These are phyloP conservation scores for Erythrobasidium yunnanense DNA, from an alignment of 768 basidiomycete species.

Conservation along the genomic window DNA sequence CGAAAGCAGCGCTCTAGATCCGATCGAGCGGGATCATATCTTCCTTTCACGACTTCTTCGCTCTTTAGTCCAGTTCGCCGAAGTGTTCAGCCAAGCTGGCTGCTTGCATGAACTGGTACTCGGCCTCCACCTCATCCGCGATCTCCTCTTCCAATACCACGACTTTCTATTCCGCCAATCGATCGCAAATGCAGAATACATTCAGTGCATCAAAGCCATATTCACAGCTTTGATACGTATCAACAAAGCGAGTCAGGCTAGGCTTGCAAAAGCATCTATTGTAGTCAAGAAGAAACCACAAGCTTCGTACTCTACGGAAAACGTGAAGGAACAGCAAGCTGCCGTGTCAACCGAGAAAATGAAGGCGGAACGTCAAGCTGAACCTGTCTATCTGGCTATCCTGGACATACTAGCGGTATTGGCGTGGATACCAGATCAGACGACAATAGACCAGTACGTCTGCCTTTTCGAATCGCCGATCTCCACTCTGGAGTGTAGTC, in stretches of 20 bases:
- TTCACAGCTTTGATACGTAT: background rate
- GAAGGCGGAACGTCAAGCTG: background rate
- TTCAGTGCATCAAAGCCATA: background rate
- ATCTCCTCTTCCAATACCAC: background rate
- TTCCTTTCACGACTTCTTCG: background rate
- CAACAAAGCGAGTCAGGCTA: no score
- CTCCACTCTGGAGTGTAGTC: no score
- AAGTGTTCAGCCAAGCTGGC: no score
- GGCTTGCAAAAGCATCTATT: no score
- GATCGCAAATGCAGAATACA: background rate
- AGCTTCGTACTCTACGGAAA: no score
- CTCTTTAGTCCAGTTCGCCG: background rate
- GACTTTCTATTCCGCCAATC: background rate
- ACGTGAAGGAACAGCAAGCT: no score
- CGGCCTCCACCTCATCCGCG: background rate
- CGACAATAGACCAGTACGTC: background rate
- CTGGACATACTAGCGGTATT: background rate
- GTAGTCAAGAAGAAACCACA: no score
- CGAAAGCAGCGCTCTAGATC: no score
- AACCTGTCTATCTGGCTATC: background rate
- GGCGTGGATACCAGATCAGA: background rate
- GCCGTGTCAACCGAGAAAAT: background rate
- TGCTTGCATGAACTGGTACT: no score
- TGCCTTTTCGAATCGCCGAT: no score
- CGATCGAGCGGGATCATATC: no score